Evolutionary conservation across 352 stramenopile species (phyloP), one percentile per base, ranked within the genome.

Genomic region (Elongisporangium prolatum): DNA sequence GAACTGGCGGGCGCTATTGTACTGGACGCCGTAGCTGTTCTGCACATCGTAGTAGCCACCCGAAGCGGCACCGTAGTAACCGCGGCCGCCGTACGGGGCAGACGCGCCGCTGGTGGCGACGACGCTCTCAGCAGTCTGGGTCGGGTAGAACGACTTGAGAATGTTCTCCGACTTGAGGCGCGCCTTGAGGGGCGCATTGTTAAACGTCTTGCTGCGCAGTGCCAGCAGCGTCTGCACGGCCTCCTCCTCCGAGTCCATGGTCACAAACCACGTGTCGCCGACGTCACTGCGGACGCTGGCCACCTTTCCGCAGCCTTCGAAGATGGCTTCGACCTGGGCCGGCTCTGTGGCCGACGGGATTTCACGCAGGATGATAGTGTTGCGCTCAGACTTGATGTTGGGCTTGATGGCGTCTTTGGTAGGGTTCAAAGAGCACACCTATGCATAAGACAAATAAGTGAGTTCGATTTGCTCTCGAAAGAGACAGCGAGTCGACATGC

Each of bases 191-290:
- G 84, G 71, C 52, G 83, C 80, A 55, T 81, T 80, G 62, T 96
- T 90, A 64, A 97, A 97, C 47, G 82, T 93, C 73, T 97, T 95
- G 71, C 71, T 88, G 59, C 89, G 80, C 52, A 97, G 72, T 58
- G 75, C 78, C 47, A 97, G 68, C 49, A 97, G 73, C 61, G 88
- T 97, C 40, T 67, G 74, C 6, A 96, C 83, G 7, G 91, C 91
- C 18, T 91, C 89, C 8, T 93, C 77, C 56, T 97, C 91, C n/a
- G 81, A 88, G 48, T 76, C 77, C 77, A 97, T 91, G 16, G 79
- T 91, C 49, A 97, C 88, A 59, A 97, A 97, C 91, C 91, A 97
- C 63, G 91, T 97, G 77, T 97, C 90, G 11, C 89, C 91, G 21
- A 97, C 88, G 64, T 97, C 91, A 67, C 90, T 97, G 50, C 89